These are phyloP conservation scores for Hypholoma fasciculare DNA, from an alignment of 768 basidiomycete species.

Conservation along the genomic window DNA sequence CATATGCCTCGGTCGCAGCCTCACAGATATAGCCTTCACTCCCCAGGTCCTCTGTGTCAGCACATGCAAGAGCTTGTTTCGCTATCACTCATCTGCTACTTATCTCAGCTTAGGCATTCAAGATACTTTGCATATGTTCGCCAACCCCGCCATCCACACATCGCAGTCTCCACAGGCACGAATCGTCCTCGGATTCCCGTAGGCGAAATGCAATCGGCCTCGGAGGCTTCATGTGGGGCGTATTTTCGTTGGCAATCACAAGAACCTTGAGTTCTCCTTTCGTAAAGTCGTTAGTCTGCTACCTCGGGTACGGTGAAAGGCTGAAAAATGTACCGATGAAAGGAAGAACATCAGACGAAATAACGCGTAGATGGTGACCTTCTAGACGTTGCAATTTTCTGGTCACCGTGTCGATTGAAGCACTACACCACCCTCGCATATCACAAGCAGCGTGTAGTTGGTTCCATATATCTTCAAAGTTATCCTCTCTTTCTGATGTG, in stretches of 20 bases:
- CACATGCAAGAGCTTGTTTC: neutral
- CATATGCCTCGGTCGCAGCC: neutral
- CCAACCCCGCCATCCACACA: constrained; percentile 44
- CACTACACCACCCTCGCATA: constrained; percentile 71
- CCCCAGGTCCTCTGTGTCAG: neutral
- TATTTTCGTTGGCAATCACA: constrained; percentile 28
- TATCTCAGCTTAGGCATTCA: constrained; percentile 7
- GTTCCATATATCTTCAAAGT: constrained; percentile 64
- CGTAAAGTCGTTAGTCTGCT: constrained; percentile 3
- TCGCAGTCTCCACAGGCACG: constrained; percentile 72
- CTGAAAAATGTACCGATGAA: constrained; percentile 51
- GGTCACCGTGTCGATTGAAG: constrained; percentile 52
- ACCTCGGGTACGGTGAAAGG: neutral
- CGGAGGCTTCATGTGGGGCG: constrained; percentile 1
- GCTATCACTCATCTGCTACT: neutral
- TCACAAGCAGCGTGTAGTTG: constrained; percentile 38
- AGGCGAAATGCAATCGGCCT: constrained; percentile 49
- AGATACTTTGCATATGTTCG: constrained; percentile 12
- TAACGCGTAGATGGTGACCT: constrained; percentile 44
- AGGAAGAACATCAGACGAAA: constrained; percentile 53
- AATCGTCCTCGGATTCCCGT: constrained; percentile 64
- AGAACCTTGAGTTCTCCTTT: constrained; percentile 70
- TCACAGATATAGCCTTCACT: neutral
- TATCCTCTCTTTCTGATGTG: constrained; percentile 2
- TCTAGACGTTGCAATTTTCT: constrained; percentile 51